Percentiles rank a stretch among this genome's conserved stretches.
phyloP scores from a whole-genome alignment of 306 rosid genomes.

The Pterocarpus macrocarpus region DNA sequence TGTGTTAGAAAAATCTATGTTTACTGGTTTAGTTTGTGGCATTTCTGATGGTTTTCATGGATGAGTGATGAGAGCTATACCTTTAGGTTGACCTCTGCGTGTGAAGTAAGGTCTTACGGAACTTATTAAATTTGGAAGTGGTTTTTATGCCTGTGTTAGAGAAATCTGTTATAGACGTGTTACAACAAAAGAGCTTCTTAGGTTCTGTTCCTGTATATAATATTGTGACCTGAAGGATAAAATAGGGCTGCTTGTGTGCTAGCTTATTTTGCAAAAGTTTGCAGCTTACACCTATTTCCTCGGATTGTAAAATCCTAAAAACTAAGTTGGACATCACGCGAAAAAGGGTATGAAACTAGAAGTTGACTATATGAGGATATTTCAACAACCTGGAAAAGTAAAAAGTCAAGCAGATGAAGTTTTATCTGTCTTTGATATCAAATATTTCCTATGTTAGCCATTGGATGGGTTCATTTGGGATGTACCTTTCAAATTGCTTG shows the following conservation, averaged over 20 bases:
- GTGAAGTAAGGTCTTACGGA: slow-evolving; percentile 14
- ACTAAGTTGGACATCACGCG: background rate
- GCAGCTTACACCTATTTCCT: slow-evolving; percentile 2
- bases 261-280: background rate
- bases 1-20: slow-evolving; percentile 6
- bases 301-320: background rate
- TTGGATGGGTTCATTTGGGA: slow-evolving; percentile 6
- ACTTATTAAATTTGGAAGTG: slow-evolving; percentile 15
- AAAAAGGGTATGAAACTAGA: background rate
- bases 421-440: slow-evolving; percentile 10
- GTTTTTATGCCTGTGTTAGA: slow-evolving; percentile 1
- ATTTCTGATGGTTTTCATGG: slow-evolving; percentile 9
- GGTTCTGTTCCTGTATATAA: background rate
- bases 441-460: slow-evolving; percentile 25
- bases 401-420: background rate
- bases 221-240: background rate
- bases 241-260: slow-evolving; percentile 1
- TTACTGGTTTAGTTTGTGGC: slow-evolving; percentile 36
- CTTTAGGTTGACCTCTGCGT: background rate
- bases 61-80: slow-evolving; percentile 20
- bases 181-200: background rate
- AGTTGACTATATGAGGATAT: background rate
- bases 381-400: slow-evolving; percentile 9
- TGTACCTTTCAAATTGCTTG: background rate
- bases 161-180: slow-evolving; percentile 3